These are phyloP conservation scores for Collybiopsis luxurians DNA, from an alignment of 768 basidiomycete species.

Conservation along the genomic window DNA sequence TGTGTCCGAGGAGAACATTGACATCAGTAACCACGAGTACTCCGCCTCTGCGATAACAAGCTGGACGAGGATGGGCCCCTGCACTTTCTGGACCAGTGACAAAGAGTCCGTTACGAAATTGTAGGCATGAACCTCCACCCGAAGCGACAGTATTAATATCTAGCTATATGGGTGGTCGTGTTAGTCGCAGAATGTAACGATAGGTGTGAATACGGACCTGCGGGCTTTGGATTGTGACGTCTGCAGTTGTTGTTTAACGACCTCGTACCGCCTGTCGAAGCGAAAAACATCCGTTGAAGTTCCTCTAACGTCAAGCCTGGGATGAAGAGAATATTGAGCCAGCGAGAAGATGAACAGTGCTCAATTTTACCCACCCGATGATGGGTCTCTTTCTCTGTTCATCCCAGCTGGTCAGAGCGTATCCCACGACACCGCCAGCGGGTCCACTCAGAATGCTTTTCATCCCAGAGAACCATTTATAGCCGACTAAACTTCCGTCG, in stretches of 20 bases:
- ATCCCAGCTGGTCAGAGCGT: constrained; percentile 91
- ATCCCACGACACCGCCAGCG: constrained; percentile 95
- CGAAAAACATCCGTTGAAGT: constrained; percentile 96
- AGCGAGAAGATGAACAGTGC: no score
- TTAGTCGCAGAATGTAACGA: neutral
- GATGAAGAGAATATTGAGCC: no score
- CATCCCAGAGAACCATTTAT: constrained; percentile 84
- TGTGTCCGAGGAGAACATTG: constrained; percentile 84
- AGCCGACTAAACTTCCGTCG: constrained; percentile 82
- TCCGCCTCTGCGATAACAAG: constrained; percentile 84
- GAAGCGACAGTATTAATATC: constrained; percentile 97
- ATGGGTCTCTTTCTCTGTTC: constrained; percentile 64
- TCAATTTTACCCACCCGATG: constrained; percentile 84
- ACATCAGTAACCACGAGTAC: constrained; percentile 92
- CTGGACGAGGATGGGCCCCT: constrained; percentile 91
- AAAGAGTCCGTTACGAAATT: constrained; percentile 89
- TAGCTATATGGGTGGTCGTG: constrained; percentile 44
- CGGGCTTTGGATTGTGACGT: constrained; percentile 88
- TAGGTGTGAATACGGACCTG: constrained; percentile 89
- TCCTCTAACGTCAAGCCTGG: constrained; percentile 87
- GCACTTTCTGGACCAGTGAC: constrained; percentile 90
- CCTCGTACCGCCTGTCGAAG: constrained; percentile 87
- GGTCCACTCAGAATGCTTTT: constrained; percentile 93
- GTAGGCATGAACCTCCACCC: constrained; percentile 88
- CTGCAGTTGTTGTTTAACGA: constrained; percentile 96